Base-by-base conservation (phyloP, 2,329 filamentous ascomycete genomes). In the Helotiales sp. region DNA sequence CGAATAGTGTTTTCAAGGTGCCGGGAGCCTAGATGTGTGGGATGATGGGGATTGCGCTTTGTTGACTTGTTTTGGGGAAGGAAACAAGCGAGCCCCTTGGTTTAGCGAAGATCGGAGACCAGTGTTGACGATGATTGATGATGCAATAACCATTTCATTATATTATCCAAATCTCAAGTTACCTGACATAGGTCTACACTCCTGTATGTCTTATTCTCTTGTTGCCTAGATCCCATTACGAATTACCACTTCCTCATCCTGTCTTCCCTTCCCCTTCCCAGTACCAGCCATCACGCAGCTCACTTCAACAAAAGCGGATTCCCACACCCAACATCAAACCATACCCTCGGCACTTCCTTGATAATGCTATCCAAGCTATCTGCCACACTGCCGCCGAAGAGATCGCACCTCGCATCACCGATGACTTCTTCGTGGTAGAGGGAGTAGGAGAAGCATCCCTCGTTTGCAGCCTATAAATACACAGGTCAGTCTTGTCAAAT, bases 281-380 rank as follows among this genome's bases (percentile, higher is more conserved):
- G n/a, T n/a, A 20, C 40, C 6, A 20, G 4, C 40, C 37, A 37
- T 11, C 6, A 30, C 6, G n/a, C 7, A 24, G 1, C 20, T 43
- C 20, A 58, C 13, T 58, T 28, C 15, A 63, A 32, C 17, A 61
- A 50, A 2, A 26, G 28, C 20, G 71, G 71, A 66, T 68, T 55
- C 54, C 72, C 72, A 68, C 72, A 74, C 15, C 40, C 70, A n/a
- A 75, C 49, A 71, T 75, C 74, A 67, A 66, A 74, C 72, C 72
- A 75, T 2, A 71, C 58, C 63, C 71, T 67, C n/a, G 71, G 69
- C 3, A 71, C 68, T 20, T 71, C 62, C 2, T 34, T 37, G 54
- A 69, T 69, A 30, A 75, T 67, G 32, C 66, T 70, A 52, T 65
- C 65, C 34, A 75, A 55, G 32, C 68, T 70, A 54, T 72, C 65